Evolutionary conservation across 345 rosid genomes (phyloP), one percentile per base, ranked within the genome.

Genomic region (Brassica incana): DNA sequence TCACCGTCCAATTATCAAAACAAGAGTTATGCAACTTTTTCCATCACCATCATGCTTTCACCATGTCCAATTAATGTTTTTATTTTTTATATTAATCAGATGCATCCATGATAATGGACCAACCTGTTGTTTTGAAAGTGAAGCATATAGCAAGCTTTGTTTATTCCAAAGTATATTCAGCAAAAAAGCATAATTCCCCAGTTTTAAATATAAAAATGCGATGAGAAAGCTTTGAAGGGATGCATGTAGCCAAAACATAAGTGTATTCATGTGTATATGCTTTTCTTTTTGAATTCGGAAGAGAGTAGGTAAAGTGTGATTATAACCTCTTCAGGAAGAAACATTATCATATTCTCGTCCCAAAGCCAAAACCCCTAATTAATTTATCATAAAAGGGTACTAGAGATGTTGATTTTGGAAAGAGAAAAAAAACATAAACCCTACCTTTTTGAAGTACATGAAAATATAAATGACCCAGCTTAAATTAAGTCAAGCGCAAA

Each of bases 1-100:
- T 43, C 76, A 65, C 77, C 79, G 80, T 71, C 83, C 80, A 80
- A 56, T 10, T 70, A 54, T n/a, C 50, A 74, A 80, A 80, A 69
- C 68, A 48, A 74, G 59, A 62, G 60, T 35, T 74, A 6, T 61
- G 59, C 65, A 67, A 68, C 74, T 68, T 74, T 69, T 45, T 52
- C 45, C 38, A 73, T 73, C 45, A 33, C 23, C 11, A 15, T 35
- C 35, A 79, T 79, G 75, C 33, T 61, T 79, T 79, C 23, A 61
- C 65, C 58, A 73, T 73, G 82, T 67, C 43, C 33, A 50, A 40
- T 25, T 27, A 80, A 6, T 45, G 59, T 6, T 68, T 15, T 15
- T 25, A 40, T n/a, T 23, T 62, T 15, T 62, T 61, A 69, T 8
- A 29, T 38, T 74, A 75, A 69, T 63, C 72, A 45, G 69, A 45